Percentiles rank a stretch among this genome's conserved stretches.
Conservation (phyloP, 257 asterid species). For the Verbena officinalis region DNA sequence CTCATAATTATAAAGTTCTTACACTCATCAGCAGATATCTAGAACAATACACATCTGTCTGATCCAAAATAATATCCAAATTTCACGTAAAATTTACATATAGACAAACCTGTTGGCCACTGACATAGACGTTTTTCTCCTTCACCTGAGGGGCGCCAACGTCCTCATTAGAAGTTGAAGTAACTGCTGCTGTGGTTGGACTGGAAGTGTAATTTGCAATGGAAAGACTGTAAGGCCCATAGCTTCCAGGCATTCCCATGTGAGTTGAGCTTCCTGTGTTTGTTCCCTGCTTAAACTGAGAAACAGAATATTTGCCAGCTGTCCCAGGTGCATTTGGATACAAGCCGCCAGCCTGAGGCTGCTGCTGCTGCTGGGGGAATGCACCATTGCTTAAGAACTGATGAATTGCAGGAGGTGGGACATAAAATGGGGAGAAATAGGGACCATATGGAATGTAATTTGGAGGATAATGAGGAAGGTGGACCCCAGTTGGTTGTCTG, state of each 20-base stretch:
- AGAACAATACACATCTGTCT: not conserved
- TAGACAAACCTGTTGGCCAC: conserved; percentile 76
- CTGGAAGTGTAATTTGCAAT: conserved; percentile 57
- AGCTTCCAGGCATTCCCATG: conserved; percentile 70
- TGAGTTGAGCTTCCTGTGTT: conserved; percentile 67
- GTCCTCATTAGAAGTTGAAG: conserved; percentile 75
- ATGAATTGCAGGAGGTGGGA: conserved; percentile 77
- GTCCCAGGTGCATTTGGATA: conserved; percentile 76
- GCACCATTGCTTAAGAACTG: conserved; percentile 74
- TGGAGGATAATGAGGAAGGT: conserved; percentile 79
- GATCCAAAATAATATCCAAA: conserved; percentile 1
- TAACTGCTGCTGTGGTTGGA: conserved; percentile 58
- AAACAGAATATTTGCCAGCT: conserved; percentile 70
- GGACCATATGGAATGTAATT: conserved; percentile 78
- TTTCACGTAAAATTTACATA: not conserved
- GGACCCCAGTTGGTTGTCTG: conserved; percentile 87
- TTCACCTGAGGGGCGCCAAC: conserved; percentile 61
- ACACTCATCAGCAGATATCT: not conserved
- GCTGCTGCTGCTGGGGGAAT: conserved; percentile 68
- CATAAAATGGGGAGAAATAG: conserved; percentile 74
- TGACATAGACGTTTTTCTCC: conserved; percentile 62
- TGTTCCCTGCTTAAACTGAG: conserved; percentile 81
- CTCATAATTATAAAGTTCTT: not conserved
- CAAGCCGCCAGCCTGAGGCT: conserved; percentile 70
- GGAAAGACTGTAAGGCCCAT: conserved; percentile 75